phyloP scores from a whole-genome alignment of 2,329 filamentous ascomycete genomes.

The Fusarium subtropicale region DNA sequence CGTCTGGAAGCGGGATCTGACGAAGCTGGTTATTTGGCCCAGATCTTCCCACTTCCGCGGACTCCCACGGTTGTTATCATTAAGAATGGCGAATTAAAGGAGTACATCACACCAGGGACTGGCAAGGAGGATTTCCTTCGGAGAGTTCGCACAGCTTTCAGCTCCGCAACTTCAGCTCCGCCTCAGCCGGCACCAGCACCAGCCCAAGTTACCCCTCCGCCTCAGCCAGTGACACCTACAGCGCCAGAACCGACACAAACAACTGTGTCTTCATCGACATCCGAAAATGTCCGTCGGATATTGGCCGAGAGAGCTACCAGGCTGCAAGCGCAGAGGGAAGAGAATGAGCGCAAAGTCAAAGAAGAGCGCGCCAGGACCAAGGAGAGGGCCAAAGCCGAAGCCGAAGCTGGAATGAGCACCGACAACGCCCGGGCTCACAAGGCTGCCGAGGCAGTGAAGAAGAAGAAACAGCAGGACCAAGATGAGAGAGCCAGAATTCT shows the following conservation, averaged over 20 bases:
- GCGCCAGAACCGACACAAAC: slow-evolving; percentile 36
- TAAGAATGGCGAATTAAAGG: slow-evolving; percentile 79
- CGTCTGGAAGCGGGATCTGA: slow-evolving; percentile 78
- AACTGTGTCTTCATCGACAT: slow-evolving; percentile 42
- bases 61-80: slow-evolving; percentile 86
- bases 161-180: slow-evolving; percentile 37
- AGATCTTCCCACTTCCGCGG: slow-evolving; percentile 83
- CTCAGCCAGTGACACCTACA: slow-evolving; percentile 38
- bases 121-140: slow-evolving; percentile 74
- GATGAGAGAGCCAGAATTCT: slow-evolving; percentile 79
- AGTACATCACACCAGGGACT: slow-evolving; percentile 76
- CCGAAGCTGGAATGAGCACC: slow-evolving; percentile 51
- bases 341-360: slow-evolving; percentile 61
- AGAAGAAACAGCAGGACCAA: slow-evolving; percentile 72
- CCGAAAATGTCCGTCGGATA: slow-evolving; percentile 53
- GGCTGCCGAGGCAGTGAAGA: slow-evolving; percentile 68
- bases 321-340: slow-evolving; percentile 56
- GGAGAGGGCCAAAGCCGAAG: slow-evolving; percentile 59
- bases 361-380: slow-evolving; percentile 62
- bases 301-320: slow-evolving; percentile 64
- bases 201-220: slow-evolving; percentile 26
- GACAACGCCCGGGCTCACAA: slow-evolving; percentile 54
- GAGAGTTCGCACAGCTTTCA: slow-evolving; percentile 52
- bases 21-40: slow-evolving; percentile 83
- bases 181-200: slow-evolving; percentile 26